Base-by-base conservation (phyloP, 495 filamentous ascomycete species). In the Penicillium steckii region DNA sequence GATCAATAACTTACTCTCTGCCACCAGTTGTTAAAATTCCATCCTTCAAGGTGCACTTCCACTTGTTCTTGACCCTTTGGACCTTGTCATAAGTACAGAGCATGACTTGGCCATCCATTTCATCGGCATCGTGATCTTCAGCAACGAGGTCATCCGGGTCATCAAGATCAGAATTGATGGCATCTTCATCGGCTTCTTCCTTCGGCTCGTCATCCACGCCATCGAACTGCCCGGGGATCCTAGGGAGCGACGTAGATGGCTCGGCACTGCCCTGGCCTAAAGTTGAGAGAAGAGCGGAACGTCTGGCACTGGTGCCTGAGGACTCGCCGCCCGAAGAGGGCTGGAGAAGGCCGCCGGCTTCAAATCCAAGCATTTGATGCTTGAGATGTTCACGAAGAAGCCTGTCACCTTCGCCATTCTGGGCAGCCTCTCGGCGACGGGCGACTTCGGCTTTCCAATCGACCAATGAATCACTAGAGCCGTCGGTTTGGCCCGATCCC, bases 31-130 rank as follows among this genome's bases (percentile, higher is more conserved):
- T 96, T 55, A 99, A 78, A 13, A 99, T 89, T 15, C 94, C 94
- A 61, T 99, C 94, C 76, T 97, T 97, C 47, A 99, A 80, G 4
- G 88, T 89, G 74, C 94, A 99, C 85, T 99, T 99, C 94, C 94
- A 99, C 86, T 97, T 99, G 70, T 97, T 99, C 85, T 99, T 99
- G 52, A 97, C 95, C 44, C 94, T 80, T 71, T 97, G 92, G 17
- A 99, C 94, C 77, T 99, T 99, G 76, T 99, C 94, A 65, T 98
- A 98, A 61, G 94, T 96, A 76, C 94, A 98, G 32, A 97, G 83
- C 89, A 97, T 97, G 69, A 94, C 89, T 53, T 95, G 87, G 2
- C 83, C 84, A 4, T 79, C 79, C 15, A 92, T 86, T 47, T 96
- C 92, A 33, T 97, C 91, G 21, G 80, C 85, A 19, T 91, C 87